These are phyloP conservation scores for Backusella parvicylindrica DNA, from an alignment of 192 early-diverging fungal genomes.

Conservation along the genomic window DNA sequence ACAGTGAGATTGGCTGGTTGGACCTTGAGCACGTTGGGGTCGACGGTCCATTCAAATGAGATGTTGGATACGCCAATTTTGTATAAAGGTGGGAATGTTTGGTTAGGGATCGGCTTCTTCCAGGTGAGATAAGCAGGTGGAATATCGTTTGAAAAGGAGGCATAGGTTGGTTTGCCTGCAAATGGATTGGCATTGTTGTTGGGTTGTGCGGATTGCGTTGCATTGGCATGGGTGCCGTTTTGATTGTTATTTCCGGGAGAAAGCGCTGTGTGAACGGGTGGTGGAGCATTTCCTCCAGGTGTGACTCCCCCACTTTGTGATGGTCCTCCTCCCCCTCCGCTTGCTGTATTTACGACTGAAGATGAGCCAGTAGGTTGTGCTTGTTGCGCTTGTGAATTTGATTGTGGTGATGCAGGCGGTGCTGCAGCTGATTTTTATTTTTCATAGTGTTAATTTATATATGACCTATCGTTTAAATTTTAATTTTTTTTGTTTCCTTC, in stretches of 20 bases:
- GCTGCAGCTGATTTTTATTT: background rate
- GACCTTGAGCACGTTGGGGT: slow-evolving; percentile 21
- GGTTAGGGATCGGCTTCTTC: slow-evolving; percentile 34
- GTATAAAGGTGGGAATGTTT: slow-evolving; percentile 28
- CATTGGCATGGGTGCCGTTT: slow-evolving; percentile 16
- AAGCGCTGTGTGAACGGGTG: background rate
- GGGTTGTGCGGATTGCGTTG: slow-evolving; percentile 8
- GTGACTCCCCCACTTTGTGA: background rate
- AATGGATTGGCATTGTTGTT: slow-evolving; percentile 23
- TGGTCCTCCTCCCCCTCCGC: background rate
- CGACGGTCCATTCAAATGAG: slow-evolving; percentile 30
- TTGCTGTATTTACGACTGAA: background rate
- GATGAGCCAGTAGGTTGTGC: background rate
- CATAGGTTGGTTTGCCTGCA: slow-evolving; percentile 25
- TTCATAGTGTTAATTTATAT: background rate
- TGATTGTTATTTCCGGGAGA: background rate
- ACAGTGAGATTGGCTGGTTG: slow-evolving; percentile 28
- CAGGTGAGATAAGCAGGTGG: slow-evolving; percentile 36
- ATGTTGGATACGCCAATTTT: slow-evolving; percentile 34
- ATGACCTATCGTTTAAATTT: background rate
- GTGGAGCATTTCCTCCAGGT: background rate
- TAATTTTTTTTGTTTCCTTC: background rate
- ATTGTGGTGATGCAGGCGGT: slow-evolving; percentile 1
- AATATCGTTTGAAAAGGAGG: slow-evolving; percentile 18
- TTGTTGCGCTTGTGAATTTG: background rate